Evolutionary conservation across 1,139 yeast genomes (phyloP), one percentile per base, ranked within the genome.

Genomic region (Hansenula anomala): DNA sequence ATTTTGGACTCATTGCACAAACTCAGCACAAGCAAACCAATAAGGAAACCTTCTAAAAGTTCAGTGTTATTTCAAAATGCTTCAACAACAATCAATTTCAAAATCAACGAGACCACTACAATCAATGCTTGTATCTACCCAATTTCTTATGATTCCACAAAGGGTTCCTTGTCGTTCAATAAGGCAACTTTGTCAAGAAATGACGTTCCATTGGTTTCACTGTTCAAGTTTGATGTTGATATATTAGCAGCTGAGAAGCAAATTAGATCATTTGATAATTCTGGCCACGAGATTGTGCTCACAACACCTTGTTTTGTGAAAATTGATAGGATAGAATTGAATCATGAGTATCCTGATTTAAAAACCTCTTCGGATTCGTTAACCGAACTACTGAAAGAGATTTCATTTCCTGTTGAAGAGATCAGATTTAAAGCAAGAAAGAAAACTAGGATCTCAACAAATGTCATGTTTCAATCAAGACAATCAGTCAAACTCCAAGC

Each of bases 401-500:
- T 54, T 12, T 19, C 23, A 1, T 22, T 51, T 5, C 40, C 41
- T 9, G 20, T 31, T 2, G 47, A 39, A 5, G 53, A 46, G 4
- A 33, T 37, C 3, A 40, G 45, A 6, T 51, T 54, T 37, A 54
- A 48, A 26, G 37, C 42, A 2, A 43, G 51, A 37, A 51, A 49
- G 35, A 52, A 42, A 26, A 48, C 52, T 4, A 41, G 55, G 19
- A 45, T 48, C 3, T 41, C 55, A 0, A 40, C 43, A 13, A 55
- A 50, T 24, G 36, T 59, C 23, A 45, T 51, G 13, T 53, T 52
- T 37, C 55, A 54, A 25, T 52, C 61, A 24, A 48, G 54, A 22
- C 50, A 49, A 9, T 34, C 47, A 1, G 55, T 59, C 5, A 42
- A 48, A 13, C 25, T 52, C 8, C 41, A 51, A 13, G 11, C 56